Evolutionary conservation across 805 yeast species (phyloP), one percentile per base, ranked within the genome.

Genomic region (Saturnispora diversa): DNA sequence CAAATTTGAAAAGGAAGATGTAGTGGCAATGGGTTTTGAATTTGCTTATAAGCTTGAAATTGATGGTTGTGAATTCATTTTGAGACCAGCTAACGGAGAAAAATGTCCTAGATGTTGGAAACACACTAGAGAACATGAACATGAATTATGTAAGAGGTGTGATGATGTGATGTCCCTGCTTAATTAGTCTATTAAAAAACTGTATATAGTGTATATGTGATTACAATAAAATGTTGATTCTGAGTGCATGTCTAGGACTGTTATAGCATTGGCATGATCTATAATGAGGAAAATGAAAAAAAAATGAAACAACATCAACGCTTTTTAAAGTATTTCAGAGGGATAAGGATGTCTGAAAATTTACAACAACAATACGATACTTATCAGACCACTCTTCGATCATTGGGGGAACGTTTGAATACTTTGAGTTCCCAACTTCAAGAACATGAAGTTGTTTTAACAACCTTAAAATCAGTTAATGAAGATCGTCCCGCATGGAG

Each of bases 101-200:
- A 87, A 87, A 53, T 92, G 98, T 57, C 95, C 95, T 6, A 72
- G 98, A 56, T 92, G 98, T 62, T 92, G 98, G 98, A 84, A 84
- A 53, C 77, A 63, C 54, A 74, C 73, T 6, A 65, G 94, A 0
- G 59, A 53, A 1, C 50, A 46, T 0, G 76, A 69, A 26, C 75
- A 75, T 9, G 58, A 57, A 1, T 62, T 87, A 22, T 90, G 98
- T 58, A 31, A 40, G 1, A 72, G 92, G 49, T 90, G 97, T 62
- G 59, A 61, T 10, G 47, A 50, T 1, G 77, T 70, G 24, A 53
- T 64, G 11, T 16, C 24, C 21, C 12, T 27, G 25, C 12, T 11
- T 5, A 12, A 19, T n/a, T n/a, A 5, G 6, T 26, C 6, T 17
- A 7, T 17, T 4, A 11, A 4, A 15, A 7, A 5, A 21, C 31